Evolutionary conservation across 164 flowering plant genomes (phyloP).

Genomic region (Vitis vinifera): ASM3070453v1 NC_081823.1:9520001-9520500

Average conservation of each 20-base stretch:
- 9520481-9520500: constrained; percentile 93
- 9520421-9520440: constrained; percentile 50
- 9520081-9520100: constrained; percentile 93
- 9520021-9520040: constrained; percentile 82
- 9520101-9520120: constrained; percentile 71
- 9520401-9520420: constrained; percentile 11
- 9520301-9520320: constrained; percentile 90
- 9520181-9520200: neutral
- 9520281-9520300: constrained; percentile 80
- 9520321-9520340: constrained; percentile 46
- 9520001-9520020: constrained; percentile 95
- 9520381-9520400: neutral
- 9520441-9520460: constrained; percentile 97
- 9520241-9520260: constrained; percentile 83
- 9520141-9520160: constrained; percentile 78
- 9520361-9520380: neutral
- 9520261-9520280: constrained; percentile 96
- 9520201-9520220: constrained; percentile 14
- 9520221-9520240: constrained; percentile 29
- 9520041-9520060: constrained; percentile 46
- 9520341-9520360: neutral
- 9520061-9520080: constrained; percentile 38
- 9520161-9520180: constrained; percentile 37
- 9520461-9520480: constrained; percentile 90
- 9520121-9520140: constrained; percentile 85